phyloP scores from a whole-genome alignment of 2,329 filamentous ascomycete species.

The Aspergillus flavus region DNA sequence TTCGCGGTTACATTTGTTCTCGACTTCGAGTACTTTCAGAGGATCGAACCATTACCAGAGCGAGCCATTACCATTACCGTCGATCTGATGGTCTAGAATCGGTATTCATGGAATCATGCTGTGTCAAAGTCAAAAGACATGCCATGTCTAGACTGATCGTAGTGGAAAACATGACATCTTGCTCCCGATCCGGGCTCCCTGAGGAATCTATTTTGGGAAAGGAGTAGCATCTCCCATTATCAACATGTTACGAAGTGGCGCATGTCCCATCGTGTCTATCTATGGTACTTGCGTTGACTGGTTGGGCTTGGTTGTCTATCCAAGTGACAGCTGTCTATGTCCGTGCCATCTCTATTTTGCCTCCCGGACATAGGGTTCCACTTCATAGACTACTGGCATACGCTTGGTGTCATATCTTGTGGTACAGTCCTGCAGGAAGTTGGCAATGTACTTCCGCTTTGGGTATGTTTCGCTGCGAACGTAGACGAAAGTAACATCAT shows the following conservation, averaged over 20 bases:
- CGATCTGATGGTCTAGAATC: neutral
- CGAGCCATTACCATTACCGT: neutral
- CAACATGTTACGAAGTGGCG: neutral
- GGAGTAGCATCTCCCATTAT: neutral
- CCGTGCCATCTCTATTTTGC: neutral
- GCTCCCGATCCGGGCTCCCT: neutral
- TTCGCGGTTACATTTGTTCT: neutral
- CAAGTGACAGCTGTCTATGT: neutral
- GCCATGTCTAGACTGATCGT: neutral
- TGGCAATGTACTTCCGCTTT: neutral
- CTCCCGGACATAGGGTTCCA: neutral
- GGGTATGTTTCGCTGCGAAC: neutral
- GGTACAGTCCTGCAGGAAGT: neutral
- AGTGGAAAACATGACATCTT: neutral
- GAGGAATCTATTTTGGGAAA: neutral
- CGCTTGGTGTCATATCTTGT: neutral
- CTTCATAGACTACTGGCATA: neutral
- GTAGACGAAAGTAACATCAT: neutral
- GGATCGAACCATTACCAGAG: too few species aligned
- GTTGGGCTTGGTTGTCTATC: neutral
- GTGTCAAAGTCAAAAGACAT: neutral
- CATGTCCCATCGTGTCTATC: neutral
- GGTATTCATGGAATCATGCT: neutral
- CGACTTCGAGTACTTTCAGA: neutral
- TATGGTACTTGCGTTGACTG: neutral